Evolutionary conservation across 495 filamentous ascomycete species (phyloP), one percentile per base, ranked within the genome.

Genomic region (Penicillium herquei): DNA sequence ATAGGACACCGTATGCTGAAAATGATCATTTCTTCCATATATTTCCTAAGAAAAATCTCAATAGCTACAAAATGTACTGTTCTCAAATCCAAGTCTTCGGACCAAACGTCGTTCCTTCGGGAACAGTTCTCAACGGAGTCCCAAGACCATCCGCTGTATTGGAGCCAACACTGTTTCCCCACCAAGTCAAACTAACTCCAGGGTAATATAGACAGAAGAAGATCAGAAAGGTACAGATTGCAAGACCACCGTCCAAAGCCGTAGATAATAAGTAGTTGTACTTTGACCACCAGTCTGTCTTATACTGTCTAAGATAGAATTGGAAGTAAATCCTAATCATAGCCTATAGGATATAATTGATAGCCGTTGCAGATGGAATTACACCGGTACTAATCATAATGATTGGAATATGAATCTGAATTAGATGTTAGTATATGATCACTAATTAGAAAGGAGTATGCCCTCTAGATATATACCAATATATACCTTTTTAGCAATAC

Each of bases 231-330:
- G 82, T 85, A 13, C 71, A 70, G 12, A 84, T 62, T 0, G 82
- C 90, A 14, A 92, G 77, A 7, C 87, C 90, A 0, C 90, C 89
- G 48, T 83, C 81, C 59, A 85, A 66, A 0, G 78, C 80, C 0
- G 78, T 77, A 54, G 81, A 84, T 34, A 92, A 71, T 2, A 88
- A 71, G 64, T 49, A 35, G 75, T 91, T 92, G 68, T 89, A 90
- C 58, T 86, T 82, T 74, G 85, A 74, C 87, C 86, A 90, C 87
- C 87, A 90, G 33, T 85, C 86, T 30, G 76, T 80, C 70, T 75
- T 26, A 26, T 26, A 84, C 55, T 78, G 76, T 55, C 84, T 74
- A 40, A 81, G 77, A 55, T 89, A 81, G 51, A 71, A 82, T 65
- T 81, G 85, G 67, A 89, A 91, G 41, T 83, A 37, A 51, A 80